Conservation (phyloP, 805 yeast genomes). For the Myxozyma neglecta region DNA sequence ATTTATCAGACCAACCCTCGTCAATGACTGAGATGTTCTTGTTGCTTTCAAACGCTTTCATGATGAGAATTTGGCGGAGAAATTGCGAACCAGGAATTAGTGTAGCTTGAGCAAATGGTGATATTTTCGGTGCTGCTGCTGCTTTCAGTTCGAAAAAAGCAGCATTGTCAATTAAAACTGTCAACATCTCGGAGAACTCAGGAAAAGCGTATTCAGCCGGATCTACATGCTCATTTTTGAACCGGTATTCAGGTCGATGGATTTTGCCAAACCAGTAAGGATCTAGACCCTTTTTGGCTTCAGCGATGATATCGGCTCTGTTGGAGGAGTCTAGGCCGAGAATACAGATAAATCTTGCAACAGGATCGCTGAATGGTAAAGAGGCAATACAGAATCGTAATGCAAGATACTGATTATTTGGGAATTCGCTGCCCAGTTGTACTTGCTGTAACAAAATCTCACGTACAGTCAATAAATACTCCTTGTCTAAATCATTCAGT, state of each 20-base stretch:
- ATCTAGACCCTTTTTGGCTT: slow-evolving; percentile 73
- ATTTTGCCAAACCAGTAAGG: slow-evolving; percentile 74
- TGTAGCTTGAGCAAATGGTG: slow-evolving; percentile 15
- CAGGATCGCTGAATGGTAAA: slow-evolving; percentile 65
- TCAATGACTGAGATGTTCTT: slow-evolving; percentile 62
- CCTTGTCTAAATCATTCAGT: slow-evolving; percentile 40
- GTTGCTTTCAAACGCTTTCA: slow-evolving; percentile 58
- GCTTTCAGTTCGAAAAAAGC: background rate
- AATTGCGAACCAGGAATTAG: slow-evolving; percentile 50
- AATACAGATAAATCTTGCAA: slow-evolving; percentile 66
- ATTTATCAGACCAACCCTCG: slow-evolving; percentile 68
- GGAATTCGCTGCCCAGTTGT: slow-evolving; percentile 44
- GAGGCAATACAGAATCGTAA: slow-evolving; percentile 64
- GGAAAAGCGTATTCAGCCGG: slow-evolving; percentile 53
- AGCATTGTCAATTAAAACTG: background rate
- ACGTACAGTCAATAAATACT: slow-evolving; percentile 48
- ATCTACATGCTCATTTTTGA: slow-evolving; percentile 41
- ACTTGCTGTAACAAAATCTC: slow-evolving; percentile 43
- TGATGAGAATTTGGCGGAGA: slow-evolving; percentile 58
- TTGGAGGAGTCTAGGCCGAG: slow-evolving; percentile 60
- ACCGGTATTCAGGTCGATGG: slow-evolving; percentile 40
- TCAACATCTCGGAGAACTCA: slow-evolving; percentile 44
- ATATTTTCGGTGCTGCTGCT: background rate
- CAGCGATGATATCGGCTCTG: slow-evolving; percentile 74
- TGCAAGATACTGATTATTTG: slow-evolving; percentile 61